Evolutionary conservation across 495 filamentous ascomycete genomes (phyloP), one percentile per base, ranked within the genome.

Genomic region (Xylona heveae): DNA sequence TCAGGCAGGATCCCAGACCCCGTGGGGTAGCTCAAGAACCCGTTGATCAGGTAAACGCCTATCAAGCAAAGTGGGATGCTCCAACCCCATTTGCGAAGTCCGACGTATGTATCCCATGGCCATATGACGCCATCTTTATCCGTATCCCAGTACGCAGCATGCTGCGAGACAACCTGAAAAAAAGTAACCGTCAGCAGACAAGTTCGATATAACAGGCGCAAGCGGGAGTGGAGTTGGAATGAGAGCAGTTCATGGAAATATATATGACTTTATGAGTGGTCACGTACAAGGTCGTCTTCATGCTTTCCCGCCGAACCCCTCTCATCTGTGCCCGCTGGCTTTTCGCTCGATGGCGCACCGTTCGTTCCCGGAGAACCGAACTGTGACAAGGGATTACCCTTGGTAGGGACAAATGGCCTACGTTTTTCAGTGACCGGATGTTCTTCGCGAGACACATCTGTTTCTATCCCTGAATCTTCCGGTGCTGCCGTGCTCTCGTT

Each of bases 1-100:
- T 61, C 58, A 15, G 62, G 54, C 18, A 66, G 19, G 20, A 37
- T 39, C 30, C 49, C 45, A 23, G 49, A 32, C 18, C 42, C 42
- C 5, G 62, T 64, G 7, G 62, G 57, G 32, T 66, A 72, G 1
- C 59, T 64, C 40, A 70, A 60, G 36, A 43, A 46, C 29, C 38
- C 22, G 39, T 66, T 54, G 41, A 72, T 62, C 30, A 68, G 42
- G 28, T 62, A 29, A 18, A 48, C 39, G 2, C 59, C 43, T 8
- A 64, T 20, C 14, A 55, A 23, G 6, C 51, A 59, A 43, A 25
- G 23, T 7, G 13, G 13, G 23, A 25, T 8, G 23, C 13, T 25
- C 23, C 23, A 25, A 13, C 23, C 23, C 23, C 7, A 13, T 7
- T 25, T 13, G 7, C 23, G 23, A 25, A 25, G 13, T 7, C 23